Evolutionary conservation across 495 filamentous ascomycete species (phyloP).

Genomic region (Antarctomyces pellizariae): DNA sequence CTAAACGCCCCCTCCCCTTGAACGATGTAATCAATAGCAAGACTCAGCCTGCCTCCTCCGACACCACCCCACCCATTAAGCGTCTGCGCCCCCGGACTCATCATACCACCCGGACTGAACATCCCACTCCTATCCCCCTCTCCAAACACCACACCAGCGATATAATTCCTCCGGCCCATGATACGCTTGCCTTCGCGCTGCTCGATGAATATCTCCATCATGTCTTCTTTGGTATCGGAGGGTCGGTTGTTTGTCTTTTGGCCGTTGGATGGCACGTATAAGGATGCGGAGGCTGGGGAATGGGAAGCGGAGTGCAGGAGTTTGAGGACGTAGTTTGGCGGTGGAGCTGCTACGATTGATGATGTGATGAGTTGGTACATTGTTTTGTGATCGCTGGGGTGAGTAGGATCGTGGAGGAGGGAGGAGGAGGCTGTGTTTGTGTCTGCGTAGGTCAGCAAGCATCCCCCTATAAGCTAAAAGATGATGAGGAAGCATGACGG

Average conservation of each 20-base stretch:
- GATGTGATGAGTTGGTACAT: slow-evolving; percentile 97
- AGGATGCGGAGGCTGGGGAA: slow-evolving; percentile 67
- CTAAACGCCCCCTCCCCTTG: slow-evolving; percentile 67
- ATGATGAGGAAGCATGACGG: no score
- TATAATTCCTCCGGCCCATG: slow-evolving; percentile 84
- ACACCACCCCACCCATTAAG: no score
- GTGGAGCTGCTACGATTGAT: slow-evolving; percentile 73
- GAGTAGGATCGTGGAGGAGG: slow-evolving; percentile 77
- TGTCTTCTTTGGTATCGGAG: slow-evolving; percentile 94
- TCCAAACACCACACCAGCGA: slow-evolving; percentile 84
- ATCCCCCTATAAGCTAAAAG: no score
- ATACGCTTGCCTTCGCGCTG: slow-evolving; percentile 65
- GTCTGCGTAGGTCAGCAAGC: no score
- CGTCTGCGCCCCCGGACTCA: slow-evolving; percentile 19
- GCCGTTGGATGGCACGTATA: slow-evolving; percentile 82
- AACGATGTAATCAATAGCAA: slow-evolving; percentile 93
- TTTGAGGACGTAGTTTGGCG: slow-evolving; percentile 63
- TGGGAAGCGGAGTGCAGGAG: slow-evolving; percentile 80
- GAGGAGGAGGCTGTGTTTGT: no score
- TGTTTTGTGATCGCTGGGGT: slow-evolving; percentile 86
- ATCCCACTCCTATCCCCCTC: slow-evolving; percentile 45
- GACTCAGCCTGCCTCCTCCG: slow-evolving; percentile 48
- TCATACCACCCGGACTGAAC: slow-evolving; percentile 20
- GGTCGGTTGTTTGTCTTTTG: slow-evolving; percentile 43
- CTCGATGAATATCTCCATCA: slow-evolving; percentile 95